Base-by-base conservation (phyloP, 768 basidiomycete genomes). In the Pilatotrama ljubarskyi region DNA sequence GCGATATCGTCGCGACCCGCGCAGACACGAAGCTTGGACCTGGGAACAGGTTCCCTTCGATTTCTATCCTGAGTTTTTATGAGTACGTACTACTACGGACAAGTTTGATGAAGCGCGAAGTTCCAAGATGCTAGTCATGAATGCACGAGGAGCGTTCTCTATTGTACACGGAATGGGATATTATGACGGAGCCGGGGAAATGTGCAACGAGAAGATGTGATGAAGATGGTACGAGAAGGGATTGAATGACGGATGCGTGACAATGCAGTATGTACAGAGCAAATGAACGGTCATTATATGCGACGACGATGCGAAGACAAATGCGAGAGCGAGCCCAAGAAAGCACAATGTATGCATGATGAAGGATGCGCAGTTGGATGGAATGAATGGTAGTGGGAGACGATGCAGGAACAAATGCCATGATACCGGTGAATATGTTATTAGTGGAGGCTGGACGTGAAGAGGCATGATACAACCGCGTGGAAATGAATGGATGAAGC, bases 341-440 rank as follows among this genome's bases (percentile, higher is more conserved):
- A 52, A 44, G 38, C 51, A 41, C 29, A 43, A 17, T 44, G 50
- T 38, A 41, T 43, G 49, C 25, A 36, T 35, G 41, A 32, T 43
- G 57, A 37, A 15, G 37, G 29, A 32, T 32, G 29, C 29, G 29
- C 29, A 32, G 29, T 32, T 4, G 29, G 29, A 32, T 32, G 29
- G n/a, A 32, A 32, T 32, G 29, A 32, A 4, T 32, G 29, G 29
- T 32, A 26, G n/a, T 48, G 35, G 36, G 29, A 18, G 41, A 9
- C 6, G 36, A 51, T 37, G 50, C 42, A 38, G n/a, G 32, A 29
- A 32, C 26, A 44, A 18, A 46, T 50, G 49, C 38, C 55, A 57
- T 29, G 40, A 58, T 63, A 58, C 61, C 55, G 52, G 61, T 26
- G 51, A 51, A 58, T 63, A 63, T 47, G 51, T 54, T 63, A 63